Evolutionary conservation across 1,284 basidiomycete species (phyloP), one percentile per base, ranked within the genome.

Genomic region (Sutorius eximius): DNA sequence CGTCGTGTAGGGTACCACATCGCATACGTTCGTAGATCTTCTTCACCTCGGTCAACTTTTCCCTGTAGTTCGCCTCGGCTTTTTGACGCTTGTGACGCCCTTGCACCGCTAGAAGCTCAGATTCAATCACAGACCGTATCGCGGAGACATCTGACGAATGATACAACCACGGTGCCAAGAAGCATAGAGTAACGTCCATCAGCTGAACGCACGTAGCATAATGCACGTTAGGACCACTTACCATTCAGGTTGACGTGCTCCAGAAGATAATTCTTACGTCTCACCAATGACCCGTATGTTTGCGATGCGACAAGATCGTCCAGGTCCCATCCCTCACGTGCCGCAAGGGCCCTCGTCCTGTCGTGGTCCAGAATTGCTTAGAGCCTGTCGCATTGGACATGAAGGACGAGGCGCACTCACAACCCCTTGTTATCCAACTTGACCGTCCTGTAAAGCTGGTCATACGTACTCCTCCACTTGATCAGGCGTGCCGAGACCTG

Each of bases 311-410:
- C 38, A 37, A 84, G 62, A 53, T 77, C 73, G 24, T 57, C 53
- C 22, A 66, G 55, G 5, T 70, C 53, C 75, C 77, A 79, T 11
- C 80, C 79, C 55, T 74, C 63, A 5, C 40, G 37, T 1, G 36
- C 24, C 1, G 79, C 77, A 32, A 77, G 51, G 1, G 2, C 1
- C 50, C 62, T 64, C 15, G 71, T 65, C 51, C 81, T 82, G 47
- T 15, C 44, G 41, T 32, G 29, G 13, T 20, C 29, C 30, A 11
- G 32, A 20, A 16, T 45, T 9, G 27, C 20, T 47, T n/a, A 45
- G 43, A 40, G n/a, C 18, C 34, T 11, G 9, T 34, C 18, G 13
- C 5, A 32, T 37, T 11, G n/a, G 16, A 49, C 38, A 29, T n/a
- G 24, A 37, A 24, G n/a, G 16, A 5, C 1, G 16, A 16, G 3